These are phyloP conservation scores for Luzula sylvatica DNA, from an alignment of 176 grass and related monocot genomes.

Conservation along the genomic window DNA sequence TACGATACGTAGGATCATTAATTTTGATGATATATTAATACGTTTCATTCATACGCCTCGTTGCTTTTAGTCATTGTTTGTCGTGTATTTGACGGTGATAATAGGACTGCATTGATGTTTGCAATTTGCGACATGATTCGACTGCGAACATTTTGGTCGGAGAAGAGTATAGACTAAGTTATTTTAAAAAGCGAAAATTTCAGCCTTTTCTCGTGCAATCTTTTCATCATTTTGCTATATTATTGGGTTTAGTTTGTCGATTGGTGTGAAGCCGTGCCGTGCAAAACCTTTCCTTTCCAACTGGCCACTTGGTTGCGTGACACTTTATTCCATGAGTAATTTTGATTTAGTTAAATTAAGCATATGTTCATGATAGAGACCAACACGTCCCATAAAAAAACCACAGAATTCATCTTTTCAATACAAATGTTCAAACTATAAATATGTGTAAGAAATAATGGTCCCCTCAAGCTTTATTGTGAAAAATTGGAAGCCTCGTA, in stretches of 20 bases:
- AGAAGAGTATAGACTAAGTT: neutral
- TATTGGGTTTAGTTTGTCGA: conserved; percentile 8
- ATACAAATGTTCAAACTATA: neutral
- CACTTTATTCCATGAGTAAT: conserved; percentile 12
- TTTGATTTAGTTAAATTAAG: neutral
- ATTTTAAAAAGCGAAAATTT: neutral
- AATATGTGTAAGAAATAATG: conserved; percentile 27
- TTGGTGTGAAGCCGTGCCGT: conserved; percentile 1
- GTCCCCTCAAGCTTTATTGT: conserved; percentile 51
- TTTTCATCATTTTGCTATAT: conserved; percentile 20
- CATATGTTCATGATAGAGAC: neutral
- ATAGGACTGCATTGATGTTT: neutral
- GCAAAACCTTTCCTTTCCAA: conserved; percentile 27
- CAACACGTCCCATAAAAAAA: neutral
- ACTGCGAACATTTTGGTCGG: neutral
- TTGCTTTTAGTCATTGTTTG: too few relatives aligned
- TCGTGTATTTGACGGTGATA: neutral
- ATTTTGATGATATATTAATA: too few relatives aligned
- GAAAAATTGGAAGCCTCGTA: conserved; percentile 22
- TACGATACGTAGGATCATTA: too few relatives aligned
- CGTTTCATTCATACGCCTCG: too few relatives aligned
- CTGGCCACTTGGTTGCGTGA: conserved; percentile 41
- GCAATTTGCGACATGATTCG: neutral
- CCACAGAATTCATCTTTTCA: neutral
- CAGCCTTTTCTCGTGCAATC: neutral